A percentile compares a stretch with the other conserved stretches of the same genome.
Conservation (phyloP, 2,329 filamentous ascomycete genomes). For the Pseudogymnoascus sp. region DNA sequence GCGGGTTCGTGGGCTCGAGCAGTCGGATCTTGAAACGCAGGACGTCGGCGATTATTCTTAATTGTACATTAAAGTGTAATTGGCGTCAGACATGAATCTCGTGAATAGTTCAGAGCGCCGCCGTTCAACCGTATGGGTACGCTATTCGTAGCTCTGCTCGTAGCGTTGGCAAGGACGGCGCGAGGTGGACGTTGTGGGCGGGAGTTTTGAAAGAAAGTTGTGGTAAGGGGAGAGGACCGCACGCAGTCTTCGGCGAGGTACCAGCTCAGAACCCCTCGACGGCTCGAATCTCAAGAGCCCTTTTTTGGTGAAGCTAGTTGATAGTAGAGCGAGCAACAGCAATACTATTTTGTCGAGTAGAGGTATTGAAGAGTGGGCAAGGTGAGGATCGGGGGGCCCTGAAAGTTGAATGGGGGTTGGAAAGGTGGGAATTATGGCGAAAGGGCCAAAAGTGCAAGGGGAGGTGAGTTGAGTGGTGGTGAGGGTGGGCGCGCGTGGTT, state of each 20-base stretch:
- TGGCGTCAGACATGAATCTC: slow-evolving; percentile 6
- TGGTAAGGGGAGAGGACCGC: neutral
- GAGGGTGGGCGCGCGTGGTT: neutral
- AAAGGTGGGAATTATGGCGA: neutral
- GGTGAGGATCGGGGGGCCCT: neutral
- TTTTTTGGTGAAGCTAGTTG: neutral
- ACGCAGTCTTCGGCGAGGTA: slow-evolving; percentile 3
- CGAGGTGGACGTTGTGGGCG: neutral
- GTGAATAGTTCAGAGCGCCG: neutral
- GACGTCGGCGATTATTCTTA: slow-evolving; percentile 5
- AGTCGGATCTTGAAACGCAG: slow-evolving; percentile 5
- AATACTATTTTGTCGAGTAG: neutral
- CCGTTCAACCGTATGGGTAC: neutral
- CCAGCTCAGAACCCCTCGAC: slow-evolving; percentile 1
- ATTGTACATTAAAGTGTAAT: slow-evolving; percentile 3
- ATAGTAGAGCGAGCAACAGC: neutral
- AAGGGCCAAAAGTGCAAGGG: neutral
- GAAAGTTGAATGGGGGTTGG: neutral
- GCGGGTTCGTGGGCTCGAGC: neutral
- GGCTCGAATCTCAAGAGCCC: neutral
- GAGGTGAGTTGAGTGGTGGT: neutral
- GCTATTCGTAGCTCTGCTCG: slow-evolving; percentile 5
- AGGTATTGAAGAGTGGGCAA: neutral
- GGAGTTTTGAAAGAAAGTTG: neutral
- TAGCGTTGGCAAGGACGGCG: slow-evolving; percentile 1